A percentile compares a stretch with the other conserved stretches of the same genome.
phyloP scores from a whole-genome alignment of 768 basidiomycete genomes.

The Nidularia pulvinata region DNA sequence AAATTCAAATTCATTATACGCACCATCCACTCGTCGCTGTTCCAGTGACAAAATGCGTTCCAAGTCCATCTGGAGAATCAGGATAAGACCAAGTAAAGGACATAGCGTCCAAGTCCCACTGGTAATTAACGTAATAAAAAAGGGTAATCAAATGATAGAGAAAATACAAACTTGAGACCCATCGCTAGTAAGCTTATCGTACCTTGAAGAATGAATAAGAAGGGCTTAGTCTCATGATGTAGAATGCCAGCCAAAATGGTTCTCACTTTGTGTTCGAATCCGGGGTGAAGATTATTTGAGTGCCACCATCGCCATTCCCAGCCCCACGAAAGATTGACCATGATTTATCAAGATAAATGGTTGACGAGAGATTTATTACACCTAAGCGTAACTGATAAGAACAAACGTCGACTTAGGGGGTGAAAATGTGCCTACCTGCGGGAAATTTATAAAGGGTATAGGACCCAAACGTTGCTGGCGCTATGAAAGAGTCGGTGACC shows the following conservation, averaged over 20 bases:
- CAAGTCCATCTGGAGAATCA: no score
- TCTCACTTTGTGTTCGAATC: constrained; percentile 1
- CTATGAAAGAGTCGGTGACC: neutral
- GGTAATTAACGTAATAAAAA: neutral
- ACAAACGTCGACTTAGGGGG: neutral
- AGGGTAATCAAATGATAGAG: no score
- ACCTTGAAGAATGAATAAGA: neutral
- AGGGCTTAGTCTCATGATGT: no score
- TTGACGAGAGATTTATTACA: constrained; percentile 6
- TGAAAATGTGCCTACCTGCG: constrained; percentile 1
- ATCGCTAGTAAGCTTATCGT: constrained; percentile 5
- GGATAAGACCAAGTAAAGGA: constrained; percentile 1
- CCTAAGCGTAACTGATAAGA: neutral
- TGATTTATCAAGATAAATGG: constrained; percentile 1
- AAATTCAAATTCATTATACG: no score
- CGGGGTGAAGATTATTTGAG: constrained; percentile 3
- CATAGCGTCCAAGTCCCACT: constrained; percentile 8
- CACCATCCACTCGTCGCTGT: neutral
- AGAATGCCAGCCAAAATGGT: no score
- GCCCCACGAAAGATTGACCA: constrained; percentile 6
- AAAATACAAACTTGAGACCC: neutral
- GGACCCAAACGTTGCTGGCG: neutral
- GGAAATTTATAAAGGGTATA: neutral
- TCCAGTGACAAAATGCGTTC: neutral
- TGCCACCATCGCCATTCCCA: constrained; percentile 6